These are phyloP conservation scores for Picea sitchensis DNA, from an alignment of 75 land plant species.

Conservation along the genomic window DNA sequence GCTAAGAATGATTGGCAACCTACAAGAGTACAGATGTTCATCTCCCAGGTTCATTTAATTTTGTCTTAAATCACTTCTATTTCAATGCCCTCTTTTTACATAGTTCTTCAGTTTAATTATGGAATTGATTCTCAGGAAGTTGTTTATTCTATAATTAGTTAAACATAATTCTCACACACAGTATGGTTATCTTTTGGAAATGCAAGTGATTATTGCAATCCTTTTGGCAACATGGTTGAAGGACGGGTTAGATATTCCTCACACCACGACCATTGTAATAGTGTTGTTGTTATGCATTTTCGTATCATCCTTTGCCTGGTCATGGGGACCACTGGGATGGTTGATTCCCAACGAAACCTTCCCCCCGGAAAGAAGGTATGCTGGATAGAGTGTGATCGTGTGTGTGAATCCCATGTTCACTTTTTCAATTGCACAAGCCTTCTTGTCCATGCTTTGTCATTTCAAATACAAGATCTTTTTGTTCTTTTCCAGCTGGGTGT, in stretches of 20 bases:
- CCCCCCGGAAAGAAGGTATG: conserved; percentile 45
- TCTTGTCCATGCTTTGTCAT: conserved; percentile 58
- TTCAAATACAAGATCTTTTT: conserved; percentile 47
- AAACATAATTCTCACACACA: not conserved
- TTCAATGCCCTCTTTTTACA: conserved; percentile 9
- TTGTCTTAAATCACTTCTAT: not conserved
- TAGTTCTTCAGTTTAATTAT: not conserved
- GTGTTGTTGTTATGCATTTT: no score
- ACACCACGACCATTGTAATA: no score
- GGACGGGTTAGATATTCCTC: not conserved
- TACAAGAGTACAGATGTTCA: not conserved
- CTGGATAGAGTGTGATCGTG: no score
- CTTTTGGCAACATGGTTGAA: not conserved
- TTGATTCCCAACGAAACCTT: conserved; percentile 78
- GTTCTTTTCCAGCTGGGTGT: conserved; percentile 64
- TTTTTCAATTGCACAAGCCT: conserved; percentile 70
- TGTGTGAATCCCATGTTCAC: conserved; percentile 40
- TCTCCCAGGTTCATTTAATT: not conserved
- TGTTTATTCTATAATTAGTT: not conserved
- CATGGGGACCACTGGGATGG: conserved; percentile 94
- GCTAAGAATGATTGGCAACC: no score
- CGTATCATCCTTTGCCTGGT: conserved; percentile 17
- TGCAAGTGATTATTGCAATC: not conserved
- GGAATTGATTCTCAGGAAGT: not conserved
- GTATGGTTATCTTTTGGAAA: not conserved